Conservation (phyloP, 192 early-diverging fungal genomes). For the Phlyctochytrium planicorne region DNA sequence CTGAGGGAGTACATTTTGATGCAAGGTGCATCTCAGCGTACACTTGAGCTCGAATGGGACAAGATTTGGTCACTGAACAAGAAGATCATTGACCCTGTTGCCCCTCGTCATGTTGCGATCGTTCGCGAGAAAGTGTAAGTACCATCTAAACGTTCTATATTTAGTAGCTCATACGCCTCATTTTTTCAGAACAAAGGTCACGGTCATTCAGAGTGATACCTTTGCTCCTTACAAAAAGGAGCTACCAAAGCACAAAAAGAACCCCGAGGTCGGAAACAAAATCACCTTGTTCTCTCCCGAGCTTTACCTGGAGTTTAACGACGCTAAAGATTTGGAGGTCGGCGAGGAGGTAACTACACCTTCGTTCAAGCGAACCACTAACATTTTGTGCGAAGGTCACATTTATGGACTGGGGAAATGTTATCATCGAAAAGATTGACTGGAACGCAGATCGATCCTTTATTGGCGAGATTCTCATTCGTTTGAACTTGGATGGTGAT, state of each 20-base stretch:
- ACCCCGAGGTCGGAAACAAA: slow-evolving; percentile 87
- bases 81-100: slow-evolving; percentile 92
- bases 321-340: slow-evolving; percentile 75
- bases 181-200: slow-evolving; percentile 56
- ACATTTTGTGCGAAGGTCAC: slow-evolving; percentile 58
- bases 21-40: slow-evolving; percentile 97
- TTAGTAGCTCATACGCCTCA: slow-evolving; percentile 16
- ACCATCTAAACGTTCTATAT: neutral
- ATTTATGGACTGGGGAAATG: slow-evolving; percentile 99
- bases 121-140: slow-evolving; percentile 63
- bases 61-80: slow-evolving; percentile 98
- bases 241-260: slow-evolving; percentile 94
- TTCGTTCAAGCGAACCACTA: neutral
- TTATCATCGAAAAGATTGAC: slow-evolving; percentile 75
- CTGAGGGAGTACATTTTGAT: slow-evolving; percentile 94
- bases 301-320: slow-evolving; percentile 82
- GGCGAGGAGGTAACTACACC: slow-evolving; percentile 74
- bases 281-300: slow-evolving; percentile 71
- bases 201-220: slow-evolving; percentile 54
- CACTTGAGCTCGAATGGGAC: slow-evolving; percentile 95
- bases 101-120: slow-evolving; percentile 87
- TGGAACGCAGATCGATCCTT: slow-evolving; percentile 45
- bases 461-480: slow-evolving; percentile 64
- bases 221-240: slow-evolving; percentile 60
- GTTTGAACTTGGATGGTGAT: slow-evolving; percentile 88